Conservation (phyloP, 495 filamentous ascomycete genomes). For the Darksidea phi region DNA sequence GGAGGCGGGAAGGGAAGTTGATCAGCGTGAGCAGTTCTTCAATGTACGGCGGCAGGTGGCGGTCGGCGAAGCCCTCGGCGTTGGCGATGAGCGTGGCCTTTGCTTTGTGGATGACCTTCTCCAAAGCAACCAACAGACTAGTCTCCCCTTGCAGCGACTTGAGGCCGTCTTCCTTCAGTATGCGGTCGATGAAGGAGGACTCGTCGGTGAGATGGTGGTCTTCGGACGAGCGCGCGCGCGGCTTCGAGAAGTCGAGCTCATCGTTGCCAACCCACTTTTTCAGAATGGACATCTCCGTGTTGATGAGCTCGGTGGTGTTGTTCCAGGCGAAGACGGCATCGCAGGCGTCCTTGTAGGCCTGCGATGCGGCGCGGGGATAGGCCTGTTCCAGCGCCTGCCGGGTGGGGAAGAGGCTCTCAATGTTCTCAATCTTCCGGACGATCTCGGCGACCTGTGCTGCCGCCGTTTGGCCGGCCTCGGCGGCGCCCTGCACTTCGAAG, state of each 20-base stretch:
- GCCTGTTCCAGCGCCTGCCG: slow-evolving; percentile 66
- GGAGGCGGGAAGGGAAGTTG: slow-evolving; percentile 91
- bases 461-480: slow-evolving; percentile 83
- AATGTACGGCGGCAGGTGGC: slow-evolving; percentile 93
- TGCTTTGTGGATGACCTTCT: slow-evolving; percentile 83
- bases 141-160: slow-evolving; percentile 82
- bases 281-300: slow-evolving; percentile 84
- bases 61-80: slow-evolving; percentile 77
- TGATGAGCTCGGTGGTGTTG: slow-evolving; percentile 97
- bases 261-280: slow-evolving; percentile 96
- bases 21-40: slow-evolving; percentile 94
- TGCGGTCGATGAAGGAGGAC: slow-evolving; percentile 89
- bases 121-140: slow-evolving; percentile 82
- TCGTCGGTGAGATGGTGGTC: slow-evolving; percentile 73
- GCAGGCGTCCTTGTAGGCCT: slow-evolving; percentile 72
- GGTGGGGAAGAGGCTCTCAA: slow-evolving; percentile 80
- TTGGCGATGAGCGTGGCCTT: slow-evolving; percentile 89
- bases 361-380: slow-evolving; percentile 70
- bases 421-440: slow-evolving; percentile 82
- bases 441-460: slow-evolving; percentile 84
- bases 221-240: slow-evolving; percentile 42
- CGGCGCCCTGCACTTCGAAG: slow-evolving; percentile 91
- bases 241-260: slow-evolving; percentile 82
- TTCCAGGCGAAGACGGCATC: slow-evolving; percentile 92
- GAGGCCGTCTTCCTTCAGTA: slow-evolving; percentile 95